Base-by-base conservation (phyloP, 2,329 filamentous ascomycete genomes). In the Aspergillus clavatus region DNA sequence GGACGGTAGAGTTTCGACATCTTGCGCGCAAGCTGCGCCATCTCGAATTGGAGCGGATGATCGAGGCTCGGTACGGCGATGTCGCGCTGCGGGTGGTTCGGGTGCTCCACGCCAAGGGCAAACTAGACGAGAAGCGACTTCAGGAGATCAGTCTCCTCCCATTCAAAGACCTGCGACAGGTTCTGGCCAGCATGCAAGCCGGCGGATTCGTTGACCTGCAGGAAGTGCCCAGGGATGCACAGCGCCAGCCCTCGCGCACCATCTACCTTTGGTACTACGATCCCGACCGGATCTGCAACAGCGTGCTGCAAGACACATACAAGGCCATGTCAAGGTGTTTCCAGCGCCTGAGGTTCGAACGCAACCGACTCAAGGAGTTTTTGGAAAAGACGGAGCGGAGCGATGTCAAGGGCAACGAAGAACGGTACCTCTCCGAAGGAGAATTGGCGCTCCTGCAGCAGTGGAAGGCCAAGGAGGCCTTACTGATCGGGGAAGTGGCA, bases 241-340 rank as follows among this genome's bases (percentile, higher is more conserved):
- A 83, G 50, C 84, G 89, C 26, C 80, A 86, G 57, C 87, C 90
- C 0, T 87, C 84, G 51, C 82, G 89, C 42, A 95, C 89, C 0
- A 79, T 95, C 19, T 97, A 90, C 65, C 80, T 97, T 45, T 96
- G 90, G 84, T 95, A 83, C 73, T 95, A 89, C 66, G 90, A 97
- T 62, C 74, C 79, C 8, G 81, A 89, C 37, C 80, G 86, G 38
- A 84, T 86, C 5, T 74, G 83, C 39, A 76, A 79, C 16, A 79
- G 85, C 49, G 72, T 95, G 1, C 69, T 95, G 8, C 85, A 95
- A 51, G 84, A 88, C 48, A 81, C 86, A 0, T 97, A 95, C 73
- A 95, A 95, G 66, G 80, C 84, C 22, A 95, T 97, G 87, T 78
- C 89, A 12, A 82, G 90, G 45, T 86, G 86, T 51, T 66, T 96